Conservation (phyloP, 2,329 filamentous ascomycete genomes). For the Penicillium sp. region DNA sequence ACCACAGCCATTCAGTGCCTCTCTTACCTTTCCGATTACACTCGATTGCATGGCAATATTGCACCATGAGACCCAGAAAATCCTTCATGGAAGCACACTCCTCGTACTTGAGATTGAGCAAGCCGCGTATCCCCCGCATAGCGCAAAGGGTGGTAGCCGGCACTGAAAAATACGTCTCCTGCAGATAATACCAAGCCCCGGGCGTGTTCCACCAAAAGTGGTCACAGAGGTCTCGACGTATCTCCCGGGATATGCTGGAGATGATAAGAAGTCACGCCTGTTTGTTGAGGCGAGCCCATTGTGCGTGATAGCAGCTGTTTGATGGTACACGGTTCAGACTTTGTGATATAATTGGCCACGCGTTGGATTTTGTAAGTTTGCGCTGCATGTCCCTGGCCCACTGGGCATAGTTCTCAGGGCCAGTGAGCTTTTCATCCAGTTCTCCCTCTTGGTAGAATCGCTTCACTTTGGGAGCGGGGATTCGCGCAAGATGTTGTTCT, state of each 20-base stretch:
- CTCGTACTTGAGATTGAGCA: constrained; percentile 3
- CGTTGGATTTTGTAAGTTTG: background rate
- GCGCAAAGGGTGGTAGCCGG: background rate
- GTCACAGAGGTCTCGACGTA: background rate
- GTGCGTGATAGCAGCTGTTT: background rate
- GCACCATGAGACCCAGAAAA: constrained; percentile 4
- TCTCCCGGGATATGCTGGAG: constrained; percentile 1
- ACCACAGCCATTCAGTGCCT: constrained; percentile 5
- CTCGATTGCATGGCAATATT: constrained; percentile 4
- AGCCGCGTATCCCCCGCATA: background rate
- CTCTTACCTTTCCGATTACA: constrained; percentile 5
- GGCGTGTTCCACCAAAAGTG: background rate
- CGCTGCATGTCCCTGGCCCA: constrained; percentile 2
- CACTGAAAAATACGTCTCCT: background rate
- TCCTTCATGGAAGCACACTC: constrained; percentile 3
- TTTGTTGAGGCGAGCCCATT: background rate
- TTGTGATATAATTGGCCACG: background rate
- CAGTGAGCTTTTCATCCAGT: background rate
- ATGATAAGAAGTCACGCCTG: constrained; percentile 3
- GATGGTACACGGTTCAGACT: background rate
- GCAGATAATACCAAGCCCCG: constrained; percentile 2
- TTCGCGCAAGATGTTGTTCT: background rate
- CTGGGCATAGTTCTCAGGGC: constrained; percentile 4
- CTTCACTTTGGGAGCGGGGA: background rate
- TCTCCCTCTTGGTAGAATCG: constrained; percentile 1